phyloP scores from a whole-genome alignment of 768 basidiomycete genomes.

The Tephrocybe sp. region DNA sequence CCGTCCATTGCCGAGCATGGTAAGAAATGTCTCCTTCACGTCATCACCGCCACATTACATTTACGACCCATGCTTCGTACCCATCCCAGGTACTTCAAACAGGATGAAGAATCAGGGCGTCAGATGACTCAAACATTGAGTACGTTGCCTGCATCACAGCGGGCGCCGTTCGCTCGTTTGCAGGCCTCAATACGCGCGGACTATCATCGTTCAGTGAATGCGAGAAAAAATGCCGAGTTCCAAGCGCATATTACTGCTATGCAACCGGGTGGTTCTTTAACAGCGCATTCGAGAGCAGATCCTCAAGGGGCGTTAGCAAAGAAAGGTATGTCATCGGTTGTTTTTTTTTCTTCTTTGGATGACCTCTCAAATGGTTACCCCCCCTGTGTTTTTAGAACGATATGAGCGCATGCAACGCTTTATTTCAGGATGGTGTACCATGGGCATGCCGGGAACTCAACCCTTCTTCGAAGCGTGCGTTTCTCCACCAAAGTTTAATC shows the following conservation, averaged over 20 bases:
- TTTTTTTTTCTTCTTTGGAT: background rate
- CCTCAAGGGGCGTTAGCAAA: slow-evolving; percentile 61
- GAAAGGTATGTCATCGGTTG: slow-evolving; percentile 50
- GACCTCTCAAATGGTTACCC: too few species aligned
- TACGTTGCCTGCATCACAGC: slow-evolving; percentile 77
- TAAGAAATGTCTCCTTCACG: slow-evolving; percentile 32
- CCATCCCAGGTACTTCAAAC: slow-evolving; percentile 72
- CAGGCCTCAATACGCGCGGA: slow-evolving; percentile 85
- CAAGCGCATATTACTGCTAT: slow-evolving; percentile 80
- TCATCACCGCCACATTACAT: slow-evolving; percentile 1
- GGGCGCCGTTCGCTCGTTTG: slow-evolving; percentile 81
- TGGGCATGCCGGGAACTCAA: slow-evolving; percentile 85
- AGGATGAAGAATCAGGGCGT: slow-evolving; percentile 75
- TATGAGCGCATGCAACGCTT: slow-evolving; percentile 74
- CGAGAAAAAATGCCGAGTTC: slow-evolving; percentile 77
- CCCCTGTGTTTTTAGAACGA: slow-evolving; percentile 54
- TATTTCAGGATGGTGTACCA: slow-evolving; percentile 77
- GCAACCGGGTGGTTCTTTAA: slow-evolving; percentile 74
- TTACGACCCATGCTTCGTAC: background rate
- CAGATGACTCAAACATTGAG: slow-evolving; percentile 82
- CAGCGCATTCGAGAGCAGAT: slow-evolving; percentile 68
- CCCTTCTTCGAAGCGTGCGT: slow-evolving; percentile 76
- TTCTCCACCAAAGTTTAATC: slow-evolving; percentile 6
- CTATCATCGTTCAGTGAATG: slow-evolving; percentile 78
- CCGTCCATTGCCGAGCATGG: slow-evolving; percentile 77